Conservation (phyloP, 2,329 filamentous ascomycete species). For the Alternaria incomplexa region DNA sequence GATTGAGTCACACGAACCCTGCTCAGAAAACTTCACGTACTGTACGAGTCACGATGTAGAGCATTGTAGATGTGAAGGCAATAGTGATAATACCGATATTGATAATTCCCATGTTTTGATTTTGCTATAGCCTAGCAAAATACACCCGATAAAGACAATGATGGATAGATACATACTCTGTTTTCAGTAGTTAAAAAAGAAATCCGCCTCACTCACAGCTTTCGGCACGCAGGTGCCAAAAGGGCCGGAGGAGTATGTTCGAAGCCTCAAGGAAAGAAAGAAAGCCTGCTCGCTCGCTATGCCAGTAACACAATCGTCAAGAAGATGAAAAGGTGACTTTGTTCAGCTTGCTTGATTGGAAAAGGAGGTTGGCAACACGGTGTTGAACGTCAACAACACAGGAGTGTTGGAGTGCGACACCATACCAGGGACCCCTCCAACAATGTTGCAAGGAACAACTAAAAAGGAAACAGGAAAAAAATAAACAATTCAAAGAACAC, state of each 20-base stretch:
- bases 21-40: neutral
- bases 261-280: conserved; percentile 13
- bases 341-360: neutral
- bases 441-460: neutral
- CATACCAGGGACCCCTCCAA: conserved; percentile 12
- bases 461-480: conserved; percentile 8
- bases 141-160: neutral
- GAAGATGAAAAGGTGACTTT: conserved; percentile 20
- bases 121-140: conserved; percentile 6
- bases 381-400: conserved; percentile 9
- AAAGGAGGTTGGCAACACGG: neutral
- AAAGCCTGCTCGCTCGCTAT: conserved; percentile 39
- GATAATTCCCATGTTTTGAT: conserved; percentile 4
- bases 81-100: conserved; percentile 2
- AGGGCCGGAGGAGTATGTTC: conserved; percentile 12
- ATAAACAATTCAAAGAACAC: conserved; percentile 15
- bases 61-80: neutral
- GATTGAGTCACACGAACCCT: neutral
- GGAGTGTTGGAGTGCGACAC: conserved; percentile 12
- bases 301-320: conserved; percentile 48
- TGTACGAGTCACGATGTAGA: neutral
- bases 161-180: conserved; percentile 16
- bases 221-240: neutral
- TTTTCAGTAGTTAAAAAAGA: conserved; percentile 11
- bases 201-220: conserved; percentile 12